A percentile compares a stretch with the other conserved stretches of the same genome.
Conservation (phyloP, 768 basidiomycete genomes). For the Boletus vinaceobasis region DNA sequence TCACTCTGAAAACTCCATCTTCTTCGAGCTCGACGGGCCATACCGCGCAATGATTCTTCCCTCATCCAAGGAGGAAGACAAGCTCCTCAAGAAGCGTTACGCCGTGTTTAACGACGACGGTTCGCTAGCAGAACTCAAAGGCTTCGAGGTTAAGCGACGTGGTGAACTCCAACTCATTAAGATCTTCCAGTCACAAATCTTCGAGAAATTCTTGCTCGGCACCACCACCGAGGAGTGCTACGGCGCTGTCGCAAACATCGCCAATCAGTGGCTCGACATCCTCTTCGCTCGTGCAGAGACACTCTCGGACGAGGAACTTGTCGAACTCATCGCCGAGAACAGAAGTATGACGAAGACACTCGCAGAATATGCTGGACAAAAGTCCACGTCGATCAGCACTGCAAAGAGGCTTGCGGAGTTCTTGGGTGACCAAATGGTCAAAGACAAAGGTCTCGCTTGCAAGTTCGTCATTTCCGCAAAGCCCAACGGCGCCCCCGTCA, state of each 20-base stretch:
- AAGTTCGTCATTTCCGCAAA: conserved; percentile 98
- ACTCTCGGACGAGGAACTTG: conserved; percentile 85
- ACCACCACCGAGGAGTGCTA: conserved; percentile 95
- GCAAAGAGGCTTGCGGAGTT: conserved; percentile 95
- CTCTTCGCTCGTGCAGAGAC: conserved; percentile 84
- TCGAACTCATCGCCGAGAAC: conserved; percentile 98
- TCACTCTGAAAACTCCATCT: conserved; percentile 96
- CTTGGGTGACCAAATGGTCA: conserved; percentile 97
- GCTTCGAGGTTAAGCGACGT: conserved; percentile 97
- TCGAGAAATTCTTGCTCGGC: conserved; percentile 95
- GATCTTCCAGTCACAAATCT: conserved; percentile 97
- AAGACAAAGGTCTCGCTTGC: conserved; percentile 98
- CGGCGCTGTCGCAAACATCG: conserved; percentile 86
- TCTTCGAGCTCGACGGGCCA: conserved; percentile 98
- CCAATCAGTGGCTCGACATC: conserved; percentile 96
- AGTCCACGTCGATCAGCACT: conserved; percentile 97
- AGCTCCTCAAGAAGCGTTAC: conserved; percentile 96
- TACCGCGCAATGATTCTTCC: conserved; percentile 99
- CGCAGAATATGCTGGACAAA: conserved; percentile 93
- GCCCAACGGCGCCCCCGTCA: conserved; percentile 90
- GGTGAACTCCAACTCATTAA: conserved; percentile 99
- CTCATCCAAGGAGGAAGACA: conserved; percentile 98
- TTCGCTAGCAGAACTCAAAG: conserved; percentile 95
- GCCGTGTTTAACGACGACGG: conserved; percentile 99
- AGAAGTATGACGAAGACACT: conserved; percentile 96